Base-by-base conservation (phyloP, 345 rosid genomes). In the Cardamine chenopodiifolia region DNA sequence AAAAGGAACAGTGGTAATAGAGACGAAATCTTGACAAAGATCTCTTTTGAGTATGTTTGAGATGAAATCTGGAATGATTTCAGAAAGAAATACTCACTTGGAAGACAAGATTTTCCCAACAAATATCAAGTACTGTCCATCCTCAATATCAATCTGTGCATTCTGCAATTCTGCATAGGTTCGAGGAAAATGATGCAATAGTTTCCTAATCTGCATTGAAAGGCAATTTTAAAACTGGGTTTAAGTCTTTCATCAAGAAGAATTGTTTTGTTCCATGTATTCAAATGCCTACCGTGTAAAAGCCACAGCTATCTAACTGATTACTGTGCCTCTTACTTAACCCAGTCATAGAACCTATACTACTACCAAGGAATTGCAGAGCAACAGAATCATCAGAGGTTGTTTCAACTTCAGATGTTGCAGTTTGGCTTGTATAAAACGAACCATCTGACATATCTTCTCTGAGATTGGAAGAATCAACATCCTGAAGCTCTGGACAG, bases 151-250 rank as follows among this genome's bases (percentile, higher is more conserved):
- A 80, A 75, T 78, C 25, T 83, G 91, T 14, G 93, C 91, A 72
- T 92, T 95, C 82, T 83, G 93, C 74, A 90, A 83, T 83, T 92
- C 98, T 47, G 87, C 99, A 81, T 92, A 92, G 79, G 94, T 89
- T 73, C 92, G 86, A 75, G 99, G 98, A 80, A 92, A 95, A 86
- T 92, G 97, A 83, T 89, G 91, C 67, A 88, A 75, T 76, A 95
- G 72, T 79, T 92, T 90, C 78, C 92, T 80, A 56, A 90, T 64
- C 97, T 90, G 88, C 82, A 82, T 60, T 53, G 23, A 72, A 55
- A 71, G 62, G 59, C 29, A 61, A 54, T 20, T 72, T 15, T 23
- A 79, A 26, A 72, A 74, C 12, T 70, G 58, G 63, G 66, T 39
- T 76, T 45, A 64, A 64, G 71, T 37, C 54, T 72, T 68, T 23